Evolutionary conservation across 2,329 filamentous ascomycete genomes (phyloP), one percentile per base, ranked within the genome.

Genomic region (Neophaeococcomyces aloes): DNA sequence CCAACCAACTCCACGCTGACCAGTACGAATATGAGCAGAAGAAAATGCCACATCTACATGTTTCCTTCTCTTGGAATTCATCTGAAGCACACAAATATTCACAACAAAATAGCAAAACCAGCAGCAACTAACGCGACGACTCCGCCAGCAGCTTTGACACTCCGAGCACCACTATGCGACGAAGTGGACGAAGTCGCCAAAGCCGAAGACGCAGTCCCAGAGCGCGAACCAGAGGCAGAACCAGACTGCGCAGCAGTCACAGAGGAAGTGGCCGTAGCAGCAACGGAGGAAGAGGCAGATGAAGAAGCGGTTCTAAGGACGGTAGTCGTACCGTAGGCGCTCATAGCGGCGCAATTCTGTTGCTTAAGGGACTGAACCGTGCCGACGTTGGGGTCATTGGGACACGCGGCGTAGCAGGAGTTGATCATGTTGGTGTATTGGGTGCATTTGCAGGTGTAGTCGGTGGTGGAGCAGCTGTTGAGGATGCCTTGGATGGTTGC

Each of bases 371-470:
- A 55, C 52, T 63, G 44, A 25, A 58, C 61, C 25, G 56, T 56
- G 44, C 56, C 56, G 30, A 57, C 53, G 38, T 58, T 60, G 13
- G 63, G 49, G 54, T 71, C 67, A 51, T 65, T 60, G 41, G 76
- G 75, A 65, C 78, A 81, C 18, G 78, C 76, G 66, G 74, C 72
- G 65, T 78, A 80, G 71, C 78, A 81, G 25, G 68, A 74, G 23
- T 27, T 18, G 51, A 74, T 53, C 29, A 76, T 63, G 42, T 72
- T 67, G 29, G 57, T 69, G 59, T 71, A 74, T 53, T 73, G 68
- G 38, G 68, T 63, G 61, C 77, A 81, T 23, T 78, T 65, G 61
- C 78, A 81, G 53, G 64, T 60, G 62, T 66, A 75, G 60, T 76
- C 71, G 49, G 69, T 70, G 31, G 54, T 43, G 25, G 49, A 53